Conservation (phyloP, 768 basidiomycete genomes). For the Artomyces pyxidatus region DNA sequence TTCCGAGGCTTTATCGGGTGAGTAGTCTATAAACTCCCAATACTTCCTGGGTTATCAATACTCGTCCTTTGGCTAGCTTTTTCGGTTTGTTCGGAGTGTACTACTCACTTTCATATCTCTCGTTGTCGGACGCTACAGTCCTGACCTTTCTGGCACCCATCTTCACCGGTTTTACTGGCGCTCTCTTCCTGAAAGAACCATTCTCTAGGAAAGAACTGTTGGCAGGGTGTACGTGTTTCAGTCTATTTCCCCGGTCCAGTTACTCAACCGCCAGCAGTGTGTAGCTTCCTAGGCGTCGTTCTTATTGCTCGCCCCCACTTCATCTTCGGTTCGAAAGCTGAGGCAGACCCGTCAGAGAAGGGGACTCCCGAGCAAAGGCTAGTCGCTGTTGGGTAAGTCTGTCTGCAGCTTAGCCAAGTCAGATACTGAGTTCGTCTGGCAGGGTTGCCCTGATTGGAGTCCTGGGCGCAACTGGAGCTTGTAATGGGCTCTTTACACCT, state of each 20-base stretch:
- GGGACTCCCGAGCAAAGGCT: constrained; percentile 35
- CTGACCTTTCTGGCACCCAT: constrained; percentile 70
- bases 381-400: constrained; percentile 47
- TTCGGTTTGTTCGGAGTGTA: constrained; percentile 65
- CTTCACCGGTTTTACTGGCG: constrained; percentile 52
- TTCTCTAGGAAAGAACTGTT: constrained; percentile 47
- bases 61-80: constrained; percentile 39
- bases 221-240: constrained; percentile 35
- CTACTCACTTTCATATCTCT: constrained; percentile 65
- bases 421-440: neutral
- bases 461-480: constrained; percentile 55
- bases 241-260: neutral
- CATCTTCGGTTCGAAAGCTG: constrained; percentile 46
- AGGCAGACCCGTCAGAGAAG: constrained; percentile 2
- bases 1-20: constrained; percentile 60
- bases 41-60: neutral
- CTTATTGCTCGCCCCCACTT: constrained; percentile 74
- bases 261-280: constrained; percentile 27
- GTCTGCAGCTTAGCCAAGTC: neutral
- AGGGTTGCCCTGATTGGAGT: constrained; percentile 64
- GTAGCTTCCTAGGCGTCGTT: constrained; percentile 68
- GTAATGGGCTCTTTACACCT: too few relatives aligned
- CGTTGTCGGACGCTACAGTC: constrained; percentile 71
- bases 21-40: constrained; percentile 13
- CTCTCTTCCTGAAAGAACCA: constrained; percentile 52